A percentile compares a stretch with the other conserved stretches of the same genome.
Conservation (phyloP, 768 basidiomycete species). For the Trametes cinnabarina region DNA sequence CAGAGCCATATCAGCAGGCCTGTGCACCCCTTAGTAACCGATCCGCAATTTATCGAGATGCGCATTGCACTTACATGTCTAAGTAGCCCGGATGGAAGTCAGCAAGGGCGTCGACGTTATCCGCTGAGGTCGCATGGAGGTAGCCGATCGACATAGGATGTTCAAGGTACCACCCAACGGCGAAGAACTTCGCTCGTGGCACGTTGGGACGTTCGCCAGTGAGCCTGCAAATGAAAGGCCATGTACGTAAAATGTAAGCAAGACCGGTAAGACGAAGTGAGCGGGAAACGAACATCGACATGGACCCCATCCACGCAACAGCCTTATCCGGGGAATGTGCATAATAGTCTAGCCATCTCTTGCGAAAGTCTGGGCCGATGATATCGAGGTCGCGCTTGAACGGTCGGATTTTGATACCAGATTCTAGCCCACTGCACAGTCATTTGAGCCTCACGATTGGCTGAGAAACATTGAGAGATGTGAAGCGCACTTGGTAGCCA, state of each 20-base stretch:
- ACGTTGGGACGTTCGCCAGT: constrained; percentile 16
- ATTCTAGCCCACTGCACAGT: constrained; percentile 45
- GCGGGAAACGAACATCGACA: constrained; percentile 40
- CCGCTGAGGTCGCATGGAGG: constrained; percentile 45
- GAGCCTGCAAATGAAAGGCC: no score
- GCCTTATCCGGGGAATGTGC: constrained; percentile 53
- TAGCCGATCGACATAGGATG: constrained; percentile 49
- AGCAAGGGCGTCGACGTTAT: constrained; percentile 40
- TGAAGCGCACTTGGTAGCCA: constrained; percentile 50
- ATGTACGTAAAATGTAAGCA: no score
- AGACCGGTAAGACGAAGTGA: no score
- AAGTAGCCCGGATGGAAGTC: constrained; percentile 47
- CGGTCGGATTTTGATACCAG: constrained; percentile 58
- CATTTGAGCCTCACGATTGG: background rate
- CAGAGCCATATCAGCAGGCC: constrained; percentile 35
- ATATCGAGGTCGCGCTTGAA: constrained; percentile 45
- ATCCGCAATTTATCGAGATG: background rate
- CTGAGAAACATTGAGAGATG: background rate
- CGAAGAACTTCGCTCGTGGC: constrained; percentile 29
- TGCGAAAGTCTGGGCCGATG: constrained; percentile 46
- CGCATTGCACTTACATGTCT: constrained; percentile 32
- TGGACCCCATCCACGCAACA: constrained; percentile 41
- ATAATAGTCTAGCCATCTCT: constrained; percentile 51
- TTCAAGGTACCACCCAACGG: constrained; percentile 29
- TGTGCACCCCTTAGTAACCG: background rate